Conservation (phyloP, 148 eudicot genomes). For the Arctostaphylos glauca region DNA sequence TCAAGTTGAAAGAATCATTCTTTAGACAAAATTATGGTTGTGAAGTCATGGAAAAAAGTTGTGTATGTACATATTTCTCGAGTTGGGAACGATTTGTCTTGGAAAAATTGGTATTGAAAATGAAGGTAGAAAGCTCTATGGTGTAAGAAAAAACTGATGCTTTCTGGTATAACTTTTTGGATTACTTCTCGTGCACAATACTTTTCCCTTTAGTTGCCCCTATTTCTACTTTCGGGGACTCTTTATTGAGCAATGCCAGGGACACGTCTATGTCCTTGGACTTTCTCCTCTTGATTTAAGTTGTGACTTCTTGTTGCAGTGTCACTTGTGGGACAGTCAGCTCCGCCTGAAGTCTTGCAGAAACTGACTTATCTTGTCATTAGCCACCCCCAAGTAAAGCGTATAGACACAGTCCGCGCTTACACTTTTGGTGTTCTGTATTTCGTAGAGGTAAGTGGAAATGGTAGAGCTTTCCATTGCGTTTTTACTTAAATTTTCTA, state of each 20-base stretch:
- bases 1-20: not conserved
- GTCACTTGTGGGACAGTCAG: conserved; percentile 88
- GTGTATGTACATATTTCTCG: too few species aligned
- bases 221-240: not conserved
- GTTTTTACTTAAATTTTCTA: not conserved
- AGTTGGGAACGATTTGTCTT: too few species aligned
- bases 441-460: conserved; percentile 76
- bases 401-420: conserved; percentile 93
- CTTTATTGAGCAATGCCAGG: too few species aligned
- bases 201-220: not conserved
- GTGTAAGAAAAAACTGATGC: too few species aligned
- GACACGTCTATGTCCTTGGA: too few species aligned
- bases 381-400: conserved; percentile 77
- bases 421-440: conserved; percentile 91
- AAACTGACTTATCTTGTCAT: conserved; percentile 81
- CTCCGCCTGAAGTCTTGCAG: conserved; percentile 83
- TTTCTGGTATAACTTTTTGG: too few species aligned
- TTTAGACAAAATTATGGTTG: not conserved
- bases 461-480: not conserved
- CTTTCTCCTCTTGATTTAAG: too few species aligned
- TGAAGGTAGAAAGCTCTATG: not conserved
- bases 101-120: not conserved
- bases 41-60: not conserved
- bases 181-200: not conserved
- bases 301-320: conserved; percentile 40